phyloP scores from a whole-genome alignment of 306 rosid genomes.

The Rubus idaeus region DNA sequence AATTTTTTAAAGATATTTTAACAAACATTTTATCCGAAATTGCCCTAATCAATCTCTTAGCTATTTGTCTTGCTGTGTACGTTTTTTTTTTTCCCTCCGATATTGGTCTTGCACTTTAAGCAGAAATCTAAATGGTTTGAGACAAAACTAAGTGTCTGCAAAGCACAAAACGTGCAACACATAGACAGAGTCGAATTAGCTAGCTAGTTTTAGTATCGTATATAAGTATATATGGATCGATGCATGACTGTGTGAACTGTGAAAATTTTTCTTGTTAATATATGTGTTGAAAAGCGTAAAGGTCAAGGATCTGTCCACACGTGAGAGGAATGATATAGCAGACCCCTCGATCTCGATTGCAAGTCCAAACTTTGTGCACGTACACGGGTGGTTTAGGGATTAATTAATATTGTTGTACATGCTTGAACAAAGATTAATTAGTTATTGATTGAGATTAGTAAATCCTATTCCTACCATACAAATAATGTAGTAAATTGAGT shows the following conservation, averaged over 20 bases:
- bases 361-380: neutral
- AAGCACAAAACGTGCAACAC: too few species aligned
- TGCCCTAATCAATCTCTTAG: too few species aligned
- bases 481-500: neutral
- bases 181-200: neutral
- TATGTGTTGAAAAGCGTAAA: neutral
- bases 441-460: too few species aligned
- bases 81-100: too few species aligned
- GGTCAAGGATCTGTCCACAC: neutral
- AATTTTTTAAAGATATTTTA: too few species aligned
- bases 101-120: too few species aligned
- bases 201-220: neutral
- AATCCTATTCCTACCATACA: too few species aligned
- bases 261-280: neutral
- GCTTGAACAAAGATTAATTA: constrained; percentile 16
- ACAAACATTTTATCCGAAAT: too few species aligned
- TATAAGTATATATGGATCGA: too few species aligned
- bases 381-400: neutral
- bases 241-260: neutral
- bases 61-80: too few species aligned
- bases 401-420: neutral
- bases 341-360: neutral
- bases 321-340: neutral
- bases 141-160: too few species aligned
- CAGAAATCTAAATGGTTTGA: too few species aligned